Conservation (phyloP, 2,329 filamentous ascomycete species). For the Diaporthe citri region DNA sequence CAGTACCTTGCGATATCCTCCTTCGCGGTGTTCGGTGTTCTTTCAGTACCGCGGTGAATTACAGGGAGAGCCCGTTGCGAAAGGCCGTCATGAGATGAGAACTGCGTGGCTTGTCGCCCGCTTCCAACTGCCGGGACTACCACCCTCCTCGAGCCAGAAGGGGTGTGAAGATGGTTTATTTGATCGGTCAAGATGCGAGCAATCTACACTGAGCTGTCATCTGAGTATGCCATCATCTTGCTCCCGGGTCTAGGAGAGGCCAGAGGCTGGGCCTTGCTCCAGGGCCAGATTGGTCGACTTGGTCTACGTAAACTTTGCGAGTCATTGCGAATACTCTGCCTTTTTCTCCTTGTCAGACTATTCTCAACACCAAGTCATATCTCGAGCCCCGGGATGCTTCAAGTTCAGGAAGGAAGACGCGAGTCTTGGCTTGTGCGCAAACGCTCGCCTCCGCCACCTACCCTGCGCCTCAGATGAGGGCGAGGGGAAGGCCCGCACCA, state of each 20-base stretch:
- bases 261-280: neutral
- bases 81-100: neutral
- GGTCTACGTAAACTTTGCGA: neutral
- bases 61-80: conserved; percentile 10
- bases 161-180: conserved; percentile 2
- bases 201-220: neutral
- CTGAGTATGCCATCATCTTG: neutral
- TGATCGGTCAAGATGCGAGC: neutral
- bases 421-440: neutral
- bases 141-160: neutral
- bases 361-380: neutral
- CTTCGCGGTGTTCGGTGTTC: too few relatives aligned
- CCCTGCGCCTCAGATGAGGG: neutral
- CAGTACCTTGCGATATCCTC: conserved; percentile 17
- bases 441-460: neutral
- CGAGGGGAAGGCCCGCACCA: neutral
- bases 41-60: neutral
- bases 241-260: neutral
- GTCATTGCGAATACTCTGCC: neutral
- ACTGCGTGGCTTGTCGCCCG: conserved; percentile 13
- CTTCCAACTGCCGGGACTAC: conserved; percentile 33
- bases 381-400: neutral
- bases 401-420: conserved; percentile 2
- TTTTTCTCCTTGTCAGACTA: neutral
- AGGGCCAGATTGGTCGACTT: neutral